These are phyloP conservation scores for Hyphodiscus sp. DNA, from an alignment of 2,329 filamentous ascomycete genomes.

Conservation along the genomic window DNA sequence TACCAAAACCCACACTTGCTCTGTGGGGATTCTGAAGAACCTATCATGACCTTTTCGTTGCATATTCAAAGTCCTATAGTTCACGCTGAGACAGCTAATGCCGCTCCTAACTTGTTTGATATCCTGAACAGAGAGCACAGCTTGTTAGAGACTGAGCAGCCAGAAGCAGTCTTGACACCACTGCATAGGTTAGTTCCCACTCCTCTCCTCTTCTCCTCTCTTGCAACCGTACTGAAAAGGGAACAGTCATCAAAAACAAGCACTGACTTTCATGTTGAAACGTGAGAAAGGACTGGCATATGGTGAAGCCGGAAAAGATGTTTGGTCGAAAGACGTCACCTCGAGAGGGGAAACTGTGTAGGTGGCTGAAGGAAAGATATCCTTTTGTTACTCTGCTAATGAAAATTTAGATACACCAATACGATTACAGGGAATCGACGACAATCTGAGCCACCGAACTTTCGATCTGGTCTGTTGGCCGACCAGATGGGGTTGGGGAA, in stretches of 20 bases:
- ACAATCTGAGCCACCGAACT: slow-evolving; percentile 45
- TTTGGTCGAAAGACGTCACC: slow-evolving; percentile 20
- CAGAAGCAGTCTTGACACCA: slow-evolving; percentile 4
- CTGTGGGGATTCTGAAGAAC: not conserved
- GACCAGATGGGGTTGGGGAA: slow-evolving; percentile 54
- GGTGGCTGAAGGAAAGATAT: slow-evolving; percentile 23
- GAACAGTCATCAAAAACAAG: slow-evolving; percentile 34
- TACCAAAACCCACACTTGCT: slow-evolving; percentile 9
- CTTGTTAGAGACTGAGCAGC: slow-evolving; percentile 3
- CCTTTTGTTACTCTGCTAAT: slow-evolving; percentile 32
- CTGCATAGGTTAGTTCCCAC: slow-evolving; percentile 1
- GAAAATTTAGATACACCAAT: slow-evolving; percentile 54
- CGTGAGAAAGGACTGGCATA: slow-evolving; percentile 34
- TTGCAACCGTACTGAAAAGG: not conserved
- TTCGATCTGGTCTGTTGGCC: slow-evolving; percentile 49
- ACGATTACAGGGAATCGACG: slow-evolving; percentile 55
- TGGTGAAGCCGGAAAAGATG: slow-evolving; percentile 7
- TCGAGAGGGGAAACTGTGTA: slow-evolving; percentile 29
- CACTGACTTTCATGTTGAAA: slow-evolving; percentile 33
- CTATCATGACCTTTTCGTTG: slow-evolving; percentile 2
- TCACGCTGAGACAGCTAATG: not conserved
- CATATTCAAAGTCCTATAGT: not conserved
- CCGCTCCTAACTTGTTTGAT: not conserved
- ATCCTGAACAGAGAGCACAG: slow-evolving; percentile 3
- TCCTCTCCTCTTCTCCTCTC: too few species aligned